A percentile compares a stretch with the other conserved stretches of the same genome.
These are phyloP conservation scores for Citropsis articulata DNA, from an alignment of 345 rosid species.

Conservation along the genomic window DNA sequence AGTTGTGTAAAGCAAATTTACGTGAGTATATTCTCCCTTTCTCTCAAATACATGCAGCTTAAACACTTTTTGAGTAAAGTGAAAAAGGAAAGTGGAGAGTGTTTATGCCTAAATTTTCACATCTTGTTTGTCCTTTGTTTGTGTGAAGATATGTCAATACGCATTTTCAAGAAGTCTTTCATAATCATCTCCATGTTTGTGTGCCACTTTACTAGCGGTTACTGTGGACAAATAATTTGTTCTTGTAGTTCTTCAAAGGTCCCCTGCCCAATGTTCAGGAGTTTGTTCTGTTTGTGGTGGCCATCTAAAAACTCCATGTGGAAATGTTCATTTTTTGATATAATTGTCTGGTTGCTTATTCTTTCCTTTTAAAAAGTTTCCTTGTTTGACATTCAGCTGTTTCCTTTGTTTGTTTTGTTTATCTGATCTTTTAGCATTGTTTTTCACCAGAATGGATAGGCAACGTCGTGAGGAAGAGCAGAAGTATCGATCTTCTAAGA, in stretches of 20 bases:
- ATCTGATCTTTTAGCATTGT: neutral
- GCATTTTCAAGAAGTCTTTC: neutral
- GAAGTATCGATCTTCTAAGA: conserved; percentile 80
- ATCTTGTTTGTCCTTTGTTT: neutral
- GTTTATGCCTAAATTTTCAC: neutral
- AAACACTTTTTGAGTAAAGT: neutral
- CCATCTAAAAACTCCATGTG: neutral
- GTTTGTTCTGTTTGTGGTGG: neutral
- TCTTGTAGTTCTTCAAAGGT: neutral
- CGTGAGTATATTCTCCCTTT: neutral
- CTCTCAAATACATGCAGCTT: neutral
- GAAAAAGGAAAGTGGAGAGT: neutral
- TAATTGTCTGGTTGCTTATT: neutral
- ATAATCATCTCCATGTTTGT: neutral
- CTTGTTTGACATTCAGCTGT: neutral
- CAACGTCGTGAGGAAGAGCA: conserved; percentile 97
- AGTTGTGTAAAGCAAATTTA: neutral
- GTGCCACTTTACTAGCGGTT: neutral
- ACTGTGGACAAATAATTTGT: neutral
- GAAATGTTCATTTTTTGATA: neutral
- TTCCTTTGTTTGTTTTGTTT: neutral
- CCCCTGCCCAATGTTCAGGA: neutral
- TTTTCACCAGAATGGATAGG: conserved; percentile 75
- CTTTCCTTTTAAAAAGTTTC: neutral
- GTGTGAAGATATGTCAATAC: neutral